Base-by-base conservation (phyloP, 768 basidiomycete genomes). In the Hericium erinaceus region DNA sequence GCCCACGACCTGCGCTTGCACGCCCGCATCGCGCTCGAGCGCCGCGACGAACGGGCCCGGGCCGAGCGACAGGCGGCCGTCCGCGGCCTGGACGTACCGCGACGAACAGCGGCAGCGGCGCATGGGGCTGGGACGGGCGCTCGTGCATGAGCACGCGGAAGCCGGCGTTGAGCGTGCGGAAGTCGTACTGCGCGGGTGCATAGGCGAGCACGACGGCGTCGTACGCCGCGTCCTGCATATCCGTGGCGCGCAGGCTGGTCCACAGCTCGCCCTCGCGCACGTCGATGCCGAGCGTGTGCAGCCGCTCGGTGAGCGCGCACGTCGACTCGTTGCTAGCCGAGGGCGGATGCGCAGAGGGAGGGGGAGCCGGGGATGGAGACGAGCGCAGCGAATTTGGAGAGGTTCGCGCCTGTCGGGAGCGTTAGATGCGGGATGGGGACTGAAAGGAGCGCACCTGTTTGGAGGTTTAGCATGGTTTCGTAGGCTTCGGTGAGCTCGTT, bases 41-140 rank as follows among this genome's bases (percentile, higher is more conserved):
- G 82, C 84, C 2, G 73, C 67, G 16, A 89, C 78, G 63, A 89
- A 89, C 2, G 86, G 84, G 0, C 87, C 86, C 0, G 85, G 83
- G 2, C 87, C 87, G 12, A 88, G 72, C 3, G 82, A 83, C 7
- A 87, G 74, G 0, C 69, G 69, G 0, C 75, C 79, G 33, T 79
- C 75, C 4, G 73, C 63, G 18, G 68, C 68, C 24, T 73, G 67
- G 26, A 83, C 67, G 68, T 79, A 85, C 55, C 75, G 76, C 2
- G 80, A 76, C 83, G 28, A 88, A 78, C 54, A 87, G 72, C 4
- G 72, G 74, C 56, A 66, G 58, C 38, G 56, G 48, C 8, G 4
- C 8, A 39, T 18, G 41, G 20, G 3, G 55, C 41, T 57, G 64
- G 6, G 64, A 57, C 48, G 44, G 54, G 26, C 38, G 57, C 24